These are phyloP conservation scores for Pouteria campechiana DNA, from an alignment of 179 eudicot species.

Conservation along the genomic window DNA sequence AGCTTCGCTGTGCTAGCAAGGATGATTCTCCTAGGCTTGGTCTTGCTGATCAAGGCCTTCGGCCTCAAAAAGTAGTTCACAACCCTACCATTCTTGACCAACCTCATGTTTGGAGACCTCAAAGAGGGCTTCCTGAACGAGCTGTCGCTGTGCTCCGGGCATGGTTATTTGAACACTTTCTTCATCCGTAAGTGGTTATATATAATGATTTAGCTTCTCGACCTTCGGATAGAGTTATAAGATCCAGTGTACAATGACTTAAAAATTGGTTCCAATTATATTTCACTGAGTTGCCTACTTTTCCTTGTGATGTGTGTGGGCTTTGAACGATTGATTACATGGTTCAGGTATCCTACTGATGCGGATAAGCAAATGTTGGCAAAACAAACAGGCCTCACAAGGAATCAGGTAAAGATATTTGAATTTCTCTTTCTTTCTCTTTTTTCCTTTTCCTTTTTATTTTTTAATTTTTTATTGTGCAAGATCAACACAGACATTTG, in stretches of 20 bases:
- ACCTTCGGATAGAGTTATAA: neutral
- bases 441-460: neutral
- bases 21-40: constrained; percentile 18
- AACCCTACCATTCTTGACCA: constrained; percentile 18
- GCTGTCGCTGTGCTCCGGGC: constrained; percentile 49
- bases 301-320: neutral
- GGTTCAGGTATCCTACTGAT: constrained; percentile 53
- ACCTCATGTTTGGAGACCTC: constrained; percentile 67
- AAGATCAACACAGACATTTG: too few relatives aligned
- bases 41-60: constrained; percentile 17
- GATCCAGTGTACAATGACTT: too few relatives aligned
- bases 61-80: constrained; percentile 15
- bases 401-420: constrained; percentile 34
- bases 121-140: constrained; percentile 64
- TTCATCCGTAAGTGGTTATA: constrained; percentile 49
- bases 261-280: too few relatives aligned
- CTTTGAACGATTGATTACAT: neutral
- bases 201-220: neutral
- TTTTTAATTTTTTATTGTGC: neutral
- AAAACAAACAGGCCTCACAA: constrained; percentile 50
- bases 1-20: constrained; percentile 31
- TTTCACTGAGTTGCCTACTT: too few relatives aligned
- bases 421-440: neutral
- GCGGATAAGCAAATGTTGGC: constrained; percentile 58
- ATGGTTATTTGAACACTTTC: constrained; percentile 63